These are phyloP conservation scores for Oryza australiensis DNA, from an alignment of 176 grass and related monocot genomes.

Conservation along the genomic window DNA sequence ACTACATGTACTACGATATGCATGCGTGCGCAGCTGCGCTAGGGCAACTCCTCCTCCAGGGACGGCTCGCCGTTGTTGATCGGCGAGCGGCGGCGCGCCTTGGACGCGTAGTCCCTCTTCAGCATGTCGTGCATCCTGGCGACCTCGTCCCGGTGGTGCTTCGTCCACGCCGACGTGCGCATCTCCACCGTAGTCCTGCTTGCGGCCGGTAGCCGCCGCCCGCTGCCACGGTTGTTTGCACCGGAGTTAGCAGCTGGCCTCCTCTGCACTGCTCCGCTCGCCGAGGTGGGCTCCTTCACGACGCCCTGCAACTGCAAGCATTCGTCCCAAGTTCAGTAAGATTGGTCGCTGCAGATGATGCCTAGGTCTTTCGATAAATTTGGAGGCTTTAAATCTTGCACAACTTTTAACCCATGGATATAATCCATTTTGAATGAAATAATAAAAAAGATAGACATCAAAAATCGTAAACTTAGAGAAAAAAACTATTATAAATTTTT, in stretches of 20 bases:
- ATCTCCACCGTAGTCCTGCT: background rate
- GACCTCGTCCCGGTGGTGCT: conserved; percentile 5
- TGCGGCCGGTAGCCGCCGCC: background rate
- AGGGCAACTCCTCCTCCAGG: conserved; percentile 47
- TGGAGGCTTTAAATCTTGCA: too few relatives aligned
- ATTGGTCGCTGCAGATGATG: too few relatives aligned
- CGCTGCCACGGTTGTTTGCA: too few relatives aligned
- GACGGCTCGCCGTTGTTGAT: conserved; percentile 54
- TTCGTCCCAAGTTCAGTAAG: background rate
- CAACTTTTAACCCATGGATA: too few relatives aligned
- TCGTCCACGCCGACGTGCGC: background rate
- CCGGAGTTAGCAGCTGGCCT: too few relatives aligned
- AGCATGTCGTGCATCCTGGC: conserved; percentile 57
- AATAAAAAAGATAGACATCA: too few relatives aligned
- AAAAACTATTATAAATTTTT: too few relatives aligned
- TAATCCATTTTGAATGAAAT: too few relatives aligned
- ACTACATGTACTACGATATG: too few relatives aligned
- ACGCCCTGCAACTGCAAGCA: conserved; percentile 19
- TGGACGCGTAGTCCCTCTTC: conserved; percentile 44
- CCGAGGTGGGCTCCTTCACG: background rate
- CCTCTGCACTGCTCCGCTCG: background rate
- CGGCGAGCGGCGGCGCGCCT: conserved; percentile 37
- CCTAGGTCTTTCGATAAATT: too few relatives aligned
- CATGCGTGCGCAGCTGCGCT: background rate
- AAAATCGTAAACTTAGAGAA: too few relatives aligned